These are phyloP conservation scores for Penicillium sp. DNA, from an alignment of 2,329 filamentous ascomycete species.

Conservation along the genomic window DNA sequence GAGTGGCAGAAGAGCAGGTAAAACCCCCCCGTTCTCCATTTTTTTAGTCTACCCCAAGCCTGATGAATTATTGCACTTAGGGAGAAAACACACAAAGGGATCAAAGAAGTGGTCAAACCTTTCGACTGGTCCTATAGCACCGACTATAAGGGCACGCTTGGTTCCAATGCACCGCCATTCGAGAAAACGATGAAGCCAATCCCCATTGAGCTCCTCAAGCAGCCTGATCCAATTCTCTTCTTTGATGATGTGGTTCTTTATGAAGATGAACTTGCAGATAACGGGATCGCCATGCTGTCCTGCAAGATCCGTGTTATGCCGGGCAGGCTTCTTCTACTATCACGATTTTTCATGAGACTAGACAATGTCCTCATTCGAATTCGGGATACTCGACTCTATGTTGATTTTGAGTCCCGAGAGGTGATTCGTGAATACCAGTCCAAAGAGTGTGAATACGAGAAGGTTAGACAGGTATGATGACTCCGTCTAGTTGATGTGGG, in stretches of 20 bases:
- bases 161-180: conserved; percentile 40
- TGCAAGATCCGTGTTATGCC: conserved; percentile 95
- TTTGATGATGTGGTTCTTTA: conserved; percentile 96
- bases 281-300: conserved; percentile 85
- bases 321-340: conserved; percentile 76
- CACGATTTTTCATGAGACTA: conserved; percentile 85
- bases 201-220: conserved; percentile 79
- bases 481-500: neutral
- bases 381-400: conserved; percentile 84
- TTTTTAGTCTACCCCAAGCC: neutral
- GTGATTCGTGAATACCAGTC: conserved; percentile 87
- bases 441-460: conserved; percentile 77
- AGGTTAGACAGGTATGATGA: conserved; percentile 65
- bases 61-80: conserved; percentile 42
- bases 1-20: conserved; percentile 75
- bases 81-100: conserved; percentile 75
- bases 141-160: conserved; percentile 71
- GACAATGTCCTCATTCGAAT: conserved; percentile 86
- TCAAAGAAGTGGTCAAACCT: conserved; percentile 89
- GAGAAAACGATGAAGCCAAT: conserved; percentile 57
- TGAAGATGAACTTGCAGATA: conserved; percentile 96
- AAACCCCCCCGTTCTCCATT: conserved; percentile 18
- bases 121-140: conserved; percentile 99
- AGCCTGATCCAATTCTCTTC: conserved; percentile 90
- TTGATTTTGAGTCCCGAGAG: conserved; percentile 76